These are phyloP conservation scores for Sinapis alba DNA, from an alignment of 441 rosid genomes.

Conservation along the genomic window DNA sequence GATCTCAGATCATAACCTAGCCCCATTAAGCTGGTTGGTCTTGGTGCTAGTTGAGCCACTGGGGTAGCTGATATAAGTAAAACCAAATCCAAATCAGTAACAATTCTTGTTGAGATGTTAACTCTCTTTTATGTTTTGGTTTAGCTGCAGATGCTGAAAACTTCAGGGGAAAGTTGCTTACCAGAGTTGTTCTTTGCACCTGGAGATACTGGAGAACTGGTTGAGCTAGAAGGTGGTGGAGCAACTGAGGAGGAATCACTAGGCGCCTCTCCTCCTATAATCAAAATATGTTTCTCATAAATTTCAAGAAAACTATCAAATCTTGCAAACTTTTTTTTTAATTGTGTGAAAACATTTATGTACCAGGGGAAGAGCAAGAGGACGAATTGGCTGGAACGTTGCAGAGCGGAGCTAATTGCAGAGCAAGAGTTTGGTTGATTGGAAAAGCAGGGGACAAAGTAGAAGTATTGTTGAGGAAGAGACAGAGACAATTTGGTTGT, in stretches of 20 bases:
- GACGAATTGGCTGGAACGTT: constrained; percentile 47
- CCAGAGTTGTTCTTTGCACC: constrained; percentile 43
- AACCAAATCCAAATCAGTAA: background rate
- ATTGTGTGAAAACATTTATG: background rate
- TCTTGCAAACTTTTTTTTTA: constrained; percentile 3
- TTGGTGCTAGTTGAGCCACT: constrained; percentile 49
- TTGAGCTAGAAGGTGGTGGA: constrained; percentile 38
- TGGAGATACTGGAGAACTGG: background rate
- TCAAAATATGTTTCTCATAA: background rate
- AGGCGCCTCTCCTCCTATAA: constrained; percentile 41
- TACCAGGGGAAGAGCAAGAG: constrained; percentile 51
- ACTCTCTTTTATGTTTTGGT: constrained; percentile 9
- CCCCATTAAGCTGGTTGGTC: constrained; percentile 50
- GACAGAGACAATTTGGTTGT: constrained; percentile 71
- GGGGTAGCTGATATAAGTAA: constrained; percentile 27
- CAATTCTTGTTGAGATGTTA: background rate
- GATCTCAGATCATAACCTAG: constrained; percentile 45
- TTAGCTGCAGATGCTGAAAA: background rate
- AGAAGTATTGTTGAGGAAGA: constrained; percentile 61
- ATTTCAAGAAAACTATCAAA: background rate
- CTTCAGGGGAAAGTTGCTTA: constrained; percentile 26
- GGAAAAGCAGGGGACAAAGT: constrained; percentile 54
- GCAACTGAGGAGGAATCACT: constrained; percentile 33
- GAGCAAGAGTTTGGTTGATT: constrained; percentile 68
- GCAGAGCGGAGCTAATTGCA: constrained; percentile 66